Conservation (phyloP, 73 alveolate genomes). For the Urostyla sp. region DNA sequence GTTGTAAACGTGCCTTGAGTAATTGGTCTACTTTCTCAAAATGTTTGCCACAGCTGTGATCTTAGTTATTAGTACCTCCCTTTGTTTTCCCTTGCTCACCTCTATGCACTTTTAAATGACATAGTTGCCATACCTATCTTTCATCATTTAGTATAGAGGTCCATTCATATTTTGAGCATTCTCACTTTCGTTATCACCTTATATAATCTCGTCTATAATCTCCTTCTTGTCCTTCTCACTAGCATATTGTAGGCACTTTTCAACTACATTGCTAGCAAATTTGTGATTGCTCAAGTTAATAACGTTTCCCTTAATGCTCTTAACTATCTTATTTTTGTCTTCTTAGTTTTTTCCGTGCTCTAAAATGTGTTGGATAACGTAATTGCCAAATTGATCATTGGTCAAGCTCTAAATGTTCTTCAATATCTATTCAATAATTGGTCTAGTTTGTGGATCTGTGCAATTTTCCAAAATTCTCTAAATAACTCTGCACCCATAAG, state of each 20-base stretch:
- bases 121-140: constrained; percentile 82
- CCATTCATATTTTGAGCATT: constrained; percentile 17
- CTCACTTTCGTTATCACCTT: constrained; percentile 42
- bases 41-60: constrained; percentile 55
- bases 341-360: constrained; percentile 86
- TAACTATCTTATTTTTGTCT: constrained; percentile 73
- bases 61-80: constrained; percentile 66
- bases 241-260: constrained; percentile 76
- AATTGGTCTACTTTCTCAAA: constrained; percentile 46
- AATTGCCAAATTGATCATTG: constrained; percentile 84
- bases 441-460: constrained; percentile 59
- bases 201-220: constrained; percentile 76
- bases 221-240: constrained; percentile 40
- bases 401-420: constrained; percentile 66
- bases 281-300: constrained; percentile 73
- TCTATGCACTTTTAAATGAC: constrained; percentile 83
- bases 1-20: constrained; percentile 69
- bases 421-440: constrained; percentile 75
- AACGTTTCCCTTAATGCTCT: constrained; percentile 69
- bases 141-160: constrained; percentile 68
- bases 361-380: constrained; percentile 92
- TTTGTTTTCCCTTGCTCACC: constrained; percentile 68
- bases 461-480: constrained; percentile 88
- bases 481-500: constrained; percentile 95
- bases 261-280: constrained; percentile 83